phyloP scores from a whole-genome alignment of 2,329 filamentous ascomycete genomes.

The Emmonsia crescens region DNA sequence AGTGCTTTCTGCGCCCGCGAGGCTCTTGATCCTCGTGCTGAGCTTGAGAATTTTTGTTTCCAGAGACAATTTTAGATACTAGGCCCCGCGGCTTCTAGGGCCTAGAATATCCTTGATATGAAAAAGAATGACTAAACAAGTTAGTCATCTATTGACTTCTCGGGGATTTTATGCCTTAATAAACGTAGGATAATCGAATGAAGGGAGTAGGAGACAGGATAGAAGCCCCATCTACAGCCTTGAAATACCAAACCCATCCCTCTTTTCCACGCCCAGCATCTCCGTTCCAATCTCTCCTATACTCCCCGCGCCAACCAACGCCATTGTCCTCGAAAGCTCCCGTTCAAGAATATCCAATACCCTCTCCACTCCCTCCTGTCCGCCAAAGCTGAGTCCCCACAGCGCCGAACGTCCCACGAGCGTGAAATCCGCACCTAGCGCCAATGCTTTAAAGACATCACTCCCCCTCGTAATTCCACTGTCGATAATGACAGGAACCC shows the following conservation, averaged over 20 bases:
- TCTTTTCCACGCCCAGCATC: constrained; percentile 13
- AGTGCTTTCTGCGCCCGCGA: background rate
- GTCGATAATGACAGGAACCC: constrained; percentile 37
- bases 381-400: constrained; percentile 47
- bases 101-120: too few species aligned
- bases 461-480: constrained; percentile 35
- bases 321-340: constrained; percentile 30
- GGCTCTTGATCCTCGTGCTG: background rate
- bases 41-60: background rate
- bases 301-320: constrained; percentile 14
- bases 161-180: too few species aligned
- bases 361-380: constrained; percentile 44
- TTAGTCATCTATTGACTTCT: too few species aligned
- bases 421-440: constrained; percentile 47
- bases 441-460: constrained; percentile 40
- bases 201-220: too few species aligned
- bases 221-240: constrained; percentile 2
- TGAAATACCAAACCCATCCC: constrained; percentile 14
- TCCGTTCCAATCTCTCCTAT: constrained; percentile 13
- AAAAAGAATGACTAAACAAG: too few species aligned
- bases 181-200: too few species aligned
- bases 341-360: constrained; percentile 41
- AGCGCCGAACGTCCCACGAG: constrained; percentile 48
- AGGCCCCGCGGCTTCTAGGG: too few species aligned
- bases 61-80: background rate